Evolutionary conservation across 108 stramenopile species (phyloP).

Genomic region (Phaeodactylum tricornutum): DNA sequence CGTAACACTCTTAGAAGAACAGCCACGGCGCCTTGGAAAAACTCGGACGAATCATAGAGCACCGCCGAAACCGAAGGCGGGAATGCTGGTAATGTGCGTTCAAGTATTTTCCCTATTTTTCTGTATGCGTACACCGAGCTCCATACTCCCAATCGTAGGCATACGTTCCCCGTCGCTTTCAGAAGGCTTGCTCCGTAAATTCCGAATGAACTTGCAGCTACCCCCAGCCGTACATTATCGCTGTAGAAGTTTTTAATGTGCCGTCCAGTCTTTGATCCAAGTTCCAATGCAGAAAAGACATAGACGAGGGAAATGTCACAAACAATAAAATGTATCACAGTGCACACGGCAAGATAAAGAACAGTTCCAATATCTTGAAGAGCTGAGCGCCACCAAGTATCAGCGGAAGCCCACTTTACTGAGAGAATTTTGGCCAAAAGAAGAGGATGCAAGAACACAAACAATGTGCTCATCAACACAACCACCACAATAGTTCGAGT

Average conservation of each 20-base stretch:
- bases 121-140: neutral
- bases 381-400: neutral
- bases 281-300: conserved; percentile 30
- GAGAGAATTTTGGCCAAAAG: conserved; percentile 7
- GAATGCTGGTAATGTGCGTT: too few relatives aligned
- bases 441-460: conserved; percentile 5
- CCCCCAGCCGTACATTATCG: conserved; percentile 18
- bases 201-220: conserved; percentile 12
- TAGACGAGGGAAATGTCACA: conserved; percentile 37
- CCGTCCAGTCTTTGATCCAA: conserved; percentile 32
- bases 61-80: too few relatives aligned
- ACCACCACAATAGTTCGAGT: conserved; percentile 8
- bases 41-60: conserved; percentile 1
- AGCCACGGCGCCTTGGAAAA: neutral
- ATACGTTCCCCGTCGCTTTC: conserved; percentile 6
- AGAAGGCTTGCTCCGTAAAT: conserved; percentile 13
- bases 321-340: conserved; percentile 23
- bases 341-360: conserved; percentile 16
- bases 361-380: conserved; percentile 9
- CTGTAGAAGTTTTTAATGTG: conserved; percentile 32
- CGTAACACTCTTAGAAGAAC: too few relatives aligned
- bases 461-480: conserved; percentile 10
- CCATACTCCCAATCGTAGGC: conserved; percentile 12
- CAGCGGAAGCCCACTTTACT: neutral
- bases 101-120: too few relatives aligned